phyloP scores from a whole-genome alignment of 495 filamentous ascomycete species.

The Geoglossum glabrum region DNA sequence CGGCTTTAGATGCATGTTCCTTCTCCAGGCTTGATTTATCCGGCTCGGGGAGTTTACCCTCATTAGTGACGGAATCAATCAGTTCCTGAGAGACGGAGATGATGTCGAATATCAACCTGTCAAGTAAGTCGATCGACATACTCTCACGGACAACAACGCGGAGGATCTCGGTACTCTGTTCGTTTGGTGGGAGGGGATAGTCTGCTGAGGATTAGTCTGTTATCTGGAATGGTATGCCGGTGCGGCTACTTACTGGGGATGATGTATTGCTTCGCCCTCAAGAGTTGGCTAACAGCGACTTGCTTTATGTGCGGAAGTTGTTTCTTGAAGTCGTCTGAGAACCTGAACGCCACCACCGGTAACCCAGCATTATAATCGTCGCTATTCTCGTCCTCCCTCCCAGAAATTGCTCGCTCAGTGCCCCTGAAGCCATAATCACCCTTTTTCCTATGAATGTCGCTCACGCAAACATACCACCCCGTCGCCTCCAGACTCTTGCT shows the following conservation, averaged over 20 bases:
- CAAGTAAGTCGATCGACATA: slow-evolving; percentile 48
- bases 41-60: slow-evolving; percentile 15
- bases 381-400: slow-evolving; percentile 25
- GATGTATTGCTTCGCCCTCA: slow-evolving; percentile 53
- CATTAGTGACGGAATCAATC: slow-evolving; percentile 20
- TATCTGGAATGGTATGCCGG: not conserved
- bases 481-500: slow-evolving; percentile 48
- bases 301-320: slow-evolving; percentile 47
- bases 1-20: slow-evolving; percentile 17
- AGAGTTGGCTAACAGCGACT: slow-evolving; percentile 38
- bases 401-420: slow-evolving; percentile 17
- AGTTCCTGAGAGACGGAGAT: slow-evolving; percentile 34
- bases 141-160: slow-evolving; percentile 48
- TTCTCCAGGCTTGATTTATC: slow-evolving; percentile 19
- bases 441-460: slow-evolving; percentile 44
- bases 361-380: slow-evolving; percentile 46
- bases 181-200: slow-evolving; percentile 46
- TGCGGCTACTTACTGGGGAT: slow-evolving; percentile 33
- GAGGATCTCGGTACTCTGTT: slow-evolving; percentile 44
- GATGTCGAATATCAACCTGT: slow-evolving; percentile 36
- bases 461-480: slow-evolving; percentile 49
- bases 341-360: slow-evolving; percentile 50
- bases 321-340: slow-evolving; percentile 40
- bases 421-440: slow-evolving; percentile 18
- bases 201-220: slow-evolving; percentile 15